Conservation (phyloP, 2,329 filamentous ascomycete genomes). For the Botrytis byssoidea region DNA sequence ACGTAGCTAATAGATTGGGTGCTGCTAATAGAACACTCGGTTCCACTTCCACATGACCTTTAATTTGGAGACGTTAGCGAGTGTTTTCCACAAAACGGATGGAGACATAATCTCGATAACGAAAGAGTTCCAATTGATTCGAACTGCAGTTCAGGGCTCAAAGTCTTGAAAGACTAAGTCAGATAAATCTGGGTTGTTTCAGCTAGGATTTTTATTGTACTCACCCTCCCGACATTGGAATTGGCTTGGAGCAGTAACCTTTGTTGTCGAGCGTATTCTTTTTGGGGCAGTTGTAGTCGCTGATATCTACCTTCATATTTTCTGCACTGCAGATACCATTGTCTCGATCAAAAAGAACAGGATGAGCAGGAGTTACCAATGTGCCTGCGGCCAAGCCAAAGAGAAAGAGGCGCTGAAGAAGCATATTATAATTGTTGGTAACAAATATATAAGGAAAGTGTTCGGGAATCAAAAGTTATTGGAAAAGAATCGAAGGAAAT, state of each 20-base stretch:
- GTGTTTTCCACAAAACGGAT: neutral
- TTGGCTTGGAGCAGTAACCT: neutral
- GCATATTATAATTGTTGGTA: neutral
- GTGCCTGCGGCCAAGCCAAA: neutral
- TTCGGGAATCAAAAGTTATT: neutral
- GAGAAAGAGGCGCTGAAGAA: neutral
- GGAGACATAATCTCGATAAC: neutral
- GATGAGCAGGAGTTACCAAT: neutral
- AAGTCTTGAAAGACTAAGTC: neutral
- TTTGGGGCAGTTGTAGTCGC: neutral
- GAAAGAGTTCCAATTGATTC: neutral
- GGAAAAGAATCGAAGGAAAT: neutral
- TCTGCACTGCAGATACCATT: neutral
- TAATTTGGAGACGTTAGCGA: neutral
- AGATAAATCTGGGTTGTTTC: neutral
- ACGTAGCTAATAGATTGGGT: neutral
- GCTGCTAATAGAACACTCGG: neutral
- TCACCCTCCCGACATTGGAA: neutral
- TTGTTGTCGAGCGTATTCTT: slow-evolving; percentile 1
- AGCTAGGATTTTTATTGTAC: neutral
- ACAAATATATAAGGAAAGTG: neutral
- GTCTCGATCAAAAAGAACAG: neutral
- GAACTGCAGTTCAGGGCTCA: neutral
- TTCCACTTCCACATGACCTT: neutral
- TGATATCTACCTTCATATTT: neutral